Conservation (phyloP, 169 alveolate genomes). For the Cyclospora cayetanensis region DNA sequence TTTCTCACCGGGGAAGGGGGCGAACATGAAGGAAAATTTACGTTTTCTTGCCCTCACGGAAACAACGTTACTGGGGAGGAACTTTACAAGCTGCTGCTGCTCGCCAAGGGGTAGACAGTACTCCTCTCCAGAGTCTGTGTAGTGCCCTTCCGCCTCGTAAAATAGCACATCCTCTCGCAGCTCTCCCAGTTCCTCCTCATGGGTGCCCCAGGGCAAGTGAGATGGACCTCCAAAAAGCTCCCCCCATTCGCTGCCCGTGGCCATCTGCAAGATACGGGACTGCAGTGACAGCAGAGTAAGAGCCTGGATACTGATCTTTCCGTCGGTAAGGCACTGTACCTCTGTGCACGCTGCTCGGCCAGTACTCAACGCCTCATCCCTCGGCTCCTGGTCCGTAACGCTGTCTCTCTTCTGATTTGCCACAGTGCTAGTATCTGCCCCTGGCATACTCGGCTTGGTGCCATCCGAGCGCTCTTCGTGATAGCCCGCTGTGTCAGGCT, state of each 20-base stretch:
- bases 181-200: background rate
- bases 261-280: background rate
- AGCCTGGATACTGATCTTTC: no score
- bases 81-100: constrained; percentile 48
- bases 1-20: constrained; percentile 15
- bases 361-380: no score
- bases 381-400: no score
- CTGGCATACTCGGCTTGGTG: no score
- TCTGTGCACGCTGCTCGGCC: no score
- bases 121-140: constrained; percentile 45
- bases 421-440: no score
- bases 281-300: background rate
- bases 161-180: background rate
- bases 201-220: background rate
- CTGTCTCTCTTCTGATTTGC: no score
- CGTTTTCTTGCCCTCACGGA: constrained; percentile 5
- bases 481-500: no score
- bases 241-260: background rate
- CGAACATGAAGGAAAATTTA: constrained; percentile 15
- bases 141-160: constrained; percentile 45
- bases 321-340: no score
- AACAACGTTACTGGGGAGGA: constrained; percentile 8
- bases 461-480: no score
- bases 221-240: background rate
- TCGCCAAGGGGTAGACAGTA: constrained; percentile 39